Percentiles rank a stretch among this genome's conserved stretches.
These are phyloP conservation scores for Heliosperma pusillum DNA, from an alignment of 148 eudicot genomes.

Conservation along the genomic window DNA sequence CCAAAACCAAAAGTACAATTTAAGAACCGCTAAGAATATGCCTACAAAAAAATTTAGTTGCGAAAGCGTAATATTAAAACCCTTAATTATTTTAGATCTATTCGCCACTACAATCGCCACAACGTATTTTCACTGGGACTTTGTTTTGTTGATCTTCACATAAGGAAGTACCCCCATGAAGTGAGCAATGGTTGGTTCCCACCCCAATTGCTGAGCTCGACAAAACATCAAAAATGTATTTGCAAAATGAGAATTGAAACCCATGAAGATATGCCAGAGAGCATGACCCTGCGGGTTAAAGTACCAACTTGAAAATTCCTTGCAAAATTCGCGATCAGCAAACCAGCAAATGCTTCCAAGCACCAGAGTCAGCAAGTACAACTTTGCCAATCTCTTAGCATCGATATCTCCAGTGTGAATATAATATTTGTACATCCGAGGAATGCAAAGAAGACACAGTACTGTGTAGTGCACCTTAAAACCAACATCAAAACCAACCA, in stretches of 20 bases:
- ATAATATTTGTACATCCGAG: constrained; percentile 93
- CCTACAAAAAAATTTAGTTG: constrained; percentile 27
- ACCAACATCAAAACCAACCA: constrained; percentile 51
- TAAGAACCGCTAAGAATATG: constrained; percentile 37
- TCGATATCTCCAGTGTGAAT: constrained; percentile 53
- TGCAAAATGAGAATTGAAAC: constrained; percentile 81
- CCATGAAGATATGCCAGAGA: constrained; percentile 82
- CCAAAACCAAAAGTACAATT: constrained; percentile 29
- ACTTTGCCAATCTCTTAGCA: constrained; percentile 74
- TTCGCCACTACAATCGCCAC: constrained; percentile 12
- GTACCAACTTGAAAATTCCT: constrained; percentile 52
- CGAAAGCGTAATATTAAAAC: constrained; percentile 13
- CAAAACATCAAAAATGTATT: constrained; percentile 90
- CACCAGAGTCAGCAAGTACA: constrained; percentile 48
- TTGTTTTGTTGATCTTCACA: constrained; percentile 77
- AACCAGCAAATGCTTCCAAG: constrained; percentile 71
- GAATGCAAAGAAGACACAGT: constrained; percentile 92
- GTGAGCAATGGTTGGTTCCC: constrained; percentile 63
- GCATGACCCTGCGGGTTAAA: constrained; percentile 95
- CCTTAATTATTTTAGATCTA: constrained; percentile 23
- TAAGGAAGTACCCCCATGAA: constrained; percentile 61
- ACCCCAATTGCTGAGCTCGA: constrained; percentile 80
- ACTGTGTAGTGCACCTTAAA: constrained; percentile 67
- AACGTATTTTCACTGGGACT: constrained; percentile 52
- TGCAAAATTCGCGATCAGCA: constrained; percentile 64